Base-by-base conservation (phyloP, 768 basidiomycete genomes). In the Lactarius hatsudake region DNA sequence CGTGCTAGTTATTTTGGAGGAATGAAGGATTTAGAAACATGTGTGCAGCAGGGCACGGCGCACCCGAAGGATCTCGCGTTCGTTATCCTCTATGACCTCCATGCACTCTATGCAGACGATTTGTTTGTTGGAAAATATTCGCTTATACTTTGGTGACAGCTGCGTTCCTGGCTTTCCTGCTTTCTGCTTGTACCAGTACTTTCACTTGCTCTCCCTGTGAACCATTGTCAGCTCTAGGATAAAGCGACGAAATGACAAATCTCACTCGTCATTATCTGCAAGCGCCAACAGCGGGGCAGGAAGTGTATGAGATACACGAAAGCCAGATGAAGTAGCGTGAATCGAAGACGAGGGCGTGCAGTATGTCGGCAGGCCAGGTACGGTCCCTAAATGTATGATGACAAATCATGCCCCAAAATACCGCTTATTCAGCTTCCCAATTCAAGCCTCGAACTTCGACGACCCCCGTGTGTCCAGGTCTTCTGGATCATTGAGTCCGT, bases 81-180 rank as follows among this genome's bases (percentile, higher is more conserved):
- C 76, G 15, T 74, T 70, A 10, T 70, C 69, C 9, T 68, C 7
- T 72, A 66, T 2, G n/a, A n/a, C n/a, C n/a, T n/a, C n/a, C n/a
- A n/a, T n/a, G n/a, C n/a, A n/a, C n/a, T n/a, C n/a, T n/a, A n/a
- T n/a, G n/a, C n/a, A n/a, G n/a, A n/a, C n/a, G 15, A 86, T 79
- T 62, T 82, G 80, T 66, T 80, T 82, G 62, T 79, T 78, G 45
- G 76, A 63, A 68, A 83, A 85, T 48, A 75, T 72, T 73, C 77
- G n/a, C 48, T 71, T 75, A 58, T 80, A 73, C 38, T 75, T 69
- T 18, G 74, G 64, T 1, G 78, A 75, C 18, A 81, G 76, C 40
- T 81, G 69, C 45, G 75, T 57, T 20, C 77, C 51, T 5, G 38
- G 20, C 20, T 67, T 67, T 1, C 66, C 66, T 20, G 55, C 17